These are phyloP conservation scores for Exophiala oligosperma DNA, from an alignment of 2,329 filamentous ascomycete species.

Conservation along the genomic window DNA sequence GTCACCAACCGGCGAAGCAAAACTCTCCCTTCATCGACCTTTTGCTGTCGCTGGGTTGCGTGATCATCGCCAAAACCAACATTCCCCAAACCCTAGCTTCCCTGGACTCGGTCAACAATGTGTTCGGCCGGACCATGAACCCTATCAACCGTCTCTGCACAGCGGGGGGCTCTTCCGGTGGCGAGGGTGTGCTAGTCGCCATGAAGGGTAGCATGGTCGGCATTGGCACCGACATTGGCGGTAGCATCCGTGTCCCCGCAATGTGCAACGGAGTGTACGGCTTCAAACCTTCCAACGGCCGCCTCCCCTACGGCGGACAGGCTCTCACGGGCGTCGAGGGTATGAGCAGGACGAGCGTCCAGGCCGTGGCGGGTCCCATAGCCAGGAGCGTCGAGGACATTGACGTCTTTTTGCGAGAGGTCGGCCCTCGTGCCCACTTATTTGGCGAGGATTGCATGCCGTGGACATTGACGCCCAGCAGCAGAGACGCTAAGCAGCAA, in stretches of 20 bases:
- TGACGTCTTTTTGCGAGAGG: constrained; percentile 50
- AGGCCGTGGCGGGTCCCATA: constrained; percentile 47
- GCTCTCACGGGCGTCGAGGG: constrained; percentile 49
- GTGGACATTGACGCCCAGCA: constrained; percentile 37
- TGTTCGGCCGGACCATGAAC: constrained; percentile 61
- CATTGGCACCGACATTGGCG: constrained; percentile 62
- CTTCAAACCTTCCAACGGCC: constrained; percentile 49
- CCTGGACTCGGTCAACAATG: constrained; percentile 60
- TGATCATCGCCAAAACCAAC: constrained; percentile 71
- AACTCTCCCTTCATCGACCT: constrained; percentile 61
- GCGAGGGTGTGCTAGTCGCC: constrained; percentile 61
- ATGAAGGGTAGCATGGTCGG: constrained; percentile 61
- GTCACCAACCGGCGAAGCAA: constrained; percentile 57
- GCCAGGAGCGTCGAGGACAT: constrained; percentile 42
- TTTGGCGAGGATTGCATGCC: constrained; percentile 52
- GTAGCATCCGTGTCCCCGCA: constrained; percentile 48
- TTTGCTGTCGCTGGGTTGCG: constrained; percentile 60
- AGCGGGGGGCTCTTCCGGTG: constrained; percentile 66
- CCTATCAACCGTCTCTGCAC: constrained; percentile 62
- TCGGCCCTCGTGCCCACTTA: constrained; percentile 53
- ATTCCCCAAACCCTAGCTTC: constrained; percentile 60
- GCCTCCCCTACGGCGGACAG: constrained; percentile 56
- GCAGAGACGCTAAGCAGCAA: too few species aligned
- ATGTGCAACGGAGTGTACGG: constrained; percentile 55
- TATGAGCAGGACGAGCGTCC: constrained; percentile 51